Base-by-base conservation (phyloP, 768 basidiomycete species). In the Lanmaoa rubissima region DNA sequence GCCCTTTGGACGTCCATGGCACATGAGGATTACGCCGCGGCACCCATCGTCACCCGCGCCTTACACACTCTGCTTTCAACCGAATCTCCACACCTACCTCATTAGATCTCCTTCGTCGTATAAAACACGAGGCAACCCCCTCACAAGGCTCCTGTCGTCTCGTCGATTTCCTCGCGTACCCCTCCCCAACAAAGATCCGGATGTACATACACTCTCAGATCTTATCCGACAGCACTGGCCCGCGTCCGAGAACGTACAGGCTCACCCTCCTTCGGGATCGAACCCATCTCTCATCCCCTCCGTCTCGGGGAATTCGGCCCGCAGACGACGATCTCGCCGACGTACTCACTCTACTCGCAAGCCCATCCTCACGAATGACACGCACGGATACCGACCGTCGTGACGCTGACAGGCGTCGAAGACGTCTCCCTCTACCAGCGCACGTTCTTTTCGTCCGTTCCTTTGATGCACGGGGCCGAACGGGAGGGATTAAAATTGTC, bases 81-180 rank as follows among this genome's bases (percentile, higher is more conserved):
- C n/a, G n/a, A n/a, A n/a, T n/a, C n/a, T n/a, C n/a, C n/a, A n/a
- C n/a, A n/a, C n/a, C n/a, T n/a, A n/a, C n/a, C n/a, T n/a, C n/a
- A n/a, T n/a, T 75, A 5, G 73, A 69, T 51, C 60, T 83, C 61
- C 70, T n/a, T n/a, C n/a, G 55, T 24, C 67, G 71, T 7, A 71
- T 71, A 53, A 71, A 62, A 53, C 55, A 38, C 38, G 70, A 71
- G 50, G 21, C 54, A 11, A 59, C 48, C 14, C 43, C 51, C 5
- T n/a, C 26, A 11, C 31, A 57, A 6, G 58, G 44, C 2, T 44
- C 61, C 4, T 61, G 57, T 38, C 57, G 57, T 49, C 62, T 72
- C 17, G 60, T 62, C 24, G 66, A 72, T 66, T 71, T 24, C 24
- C 52, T 71, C 39, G 32, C 41, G 1, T 53, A 61, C 39, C 56